Evolutionary conservation across 768 basidiomycete genomes (phyloP).

Genomic region (Phylloporus arenicola): DNA sequence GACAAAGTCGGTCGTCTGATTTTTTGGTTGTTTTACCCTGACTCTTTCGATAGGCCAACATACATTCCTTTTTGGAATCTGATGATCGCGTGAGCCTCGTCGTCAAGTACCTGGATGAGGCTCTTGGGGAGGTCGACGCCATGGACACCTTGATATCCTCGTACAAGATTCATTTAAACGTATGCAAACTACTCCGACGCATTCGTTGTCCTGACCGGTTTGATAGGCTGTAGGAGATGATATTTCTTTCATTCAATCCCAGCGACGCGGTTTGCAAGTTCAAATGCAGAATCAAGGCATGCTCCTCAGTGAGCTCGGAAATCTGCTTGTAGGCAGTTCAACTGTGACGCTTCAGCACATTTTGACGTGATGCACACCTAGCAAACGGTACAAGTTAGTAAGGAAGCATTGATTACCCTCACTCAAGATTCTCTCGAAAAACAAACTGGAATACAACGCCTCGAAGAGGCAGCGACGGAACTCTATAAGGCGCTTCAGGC

Average conservation of each 20-base stretch:
- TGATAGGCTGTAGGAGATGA: conserved; percentile 88
- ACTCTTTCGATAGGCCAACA: conserved; percentile 59
- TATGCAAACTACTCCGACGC: conserved; percentile 34
- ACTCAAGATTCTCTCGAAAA: conserved; percentile 90
- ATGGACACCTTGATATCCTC: conserved; percentile 87
- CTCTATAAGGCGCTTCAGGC: conserved; percentile 95
- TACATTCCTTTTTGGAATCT: conserved; percentile 94
- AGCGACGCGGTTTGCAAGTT: conserved; percentile 94
- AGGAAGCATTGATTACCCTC: conserved; percentile 64
- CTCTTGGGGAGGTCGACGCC: conserved; percentile 79
- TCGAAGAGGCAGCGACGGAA: conserved; percentile 80
- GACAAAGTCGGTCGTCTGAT: conserved; percentile 63
- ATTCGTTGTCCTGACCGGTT: conserved; percentile 9
- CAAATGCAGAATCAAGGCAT: conserved; percentile 94
- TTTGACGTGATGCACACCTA: conserved; percentile 26
- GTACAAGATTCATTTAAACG: conserved; percentile 96
- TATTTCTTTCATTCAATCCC: conserved; percentile 91
- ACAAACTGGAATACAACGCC: conserved; percentile 59
- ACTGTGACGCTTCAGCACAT: not conserved
- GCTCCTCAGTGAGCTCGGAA: conserved; percentile 79
- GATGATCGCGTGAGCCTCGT: conserved; percentile 88
- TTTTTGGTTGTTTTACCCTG: not conserved
- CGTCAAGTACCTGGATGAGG: conserved; percentile 84
- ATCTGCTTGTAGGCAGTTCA: conserved; percentile 59
- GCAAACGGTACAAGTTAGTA: conserved; percentile 94